Evolutionary conservation across 352 stramenopile genomes (phyloP).

Genomic region (Elongisporangium anandrum): DNA sequence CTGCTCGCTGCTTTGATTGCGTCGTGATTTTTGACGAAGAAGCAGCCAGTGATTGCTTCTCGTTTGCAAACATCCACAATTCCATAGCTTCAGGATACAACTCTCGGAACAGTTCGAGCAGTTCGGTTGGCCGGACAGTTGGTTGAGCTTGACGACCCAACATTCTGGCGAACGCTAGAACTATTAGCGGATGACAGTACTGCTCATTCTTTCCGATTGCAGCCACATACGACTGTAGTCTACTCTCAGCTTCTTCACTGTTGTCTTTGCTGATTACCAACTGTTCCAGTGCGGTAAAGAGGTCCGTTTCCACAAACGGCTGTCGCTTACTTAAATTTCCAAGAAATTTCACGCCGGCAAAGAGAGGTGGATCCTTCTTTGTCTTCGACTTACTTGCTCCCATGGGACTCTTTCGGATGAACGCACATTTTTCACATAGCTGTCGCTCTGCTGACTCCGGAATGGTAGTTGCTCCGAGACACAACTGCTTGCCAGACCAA

Average conservation of each 20-base stretch:
- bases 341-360: slow-evolving; percentile 55
- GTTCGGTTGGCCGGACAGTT: slow-evolving; percentile 19
- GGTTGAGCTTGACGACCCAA: slow-evolving; percentile 10
- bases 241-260: slow-evolving; percentile 14
- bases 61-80: slow-evolving; percentile 31
- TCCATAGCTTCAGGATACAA: slow-evolving; percentile 48
- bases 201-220: slow-evolving; percentile 5
- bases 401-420: slow-evolving; percentile 8
- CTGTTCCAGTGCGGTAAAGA: slow-evolving; percentile 59
- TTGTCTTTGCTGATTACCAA: slow-evolving; percentile 41
- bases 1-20: neutral
- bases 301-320: slow-evolving; percentile 27
- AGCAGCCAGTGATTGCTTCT: slow-evolving; percentile 9
- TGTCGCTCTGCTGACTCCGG: slow-evolving; percentile 32
- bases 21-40: neutral
- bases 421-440: slow-evolving; percentile 38
- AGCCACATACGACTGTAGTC: slow-evolving; percentile 38
- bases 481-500: slow-evolving; percentile 43
- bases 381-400: neutral
- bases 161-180: slow-evolving; percentile 48
- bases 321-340: slow-evolving; percentile 20
- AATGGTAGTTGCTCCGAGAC: slow-evolving; percentile 22
- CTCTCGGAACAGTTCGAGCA: slow-evolving; percentile 40
- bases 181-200: slow-evolving; percentile 45
- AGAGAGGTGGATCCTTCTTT: slow-evolving; percentile 22